Percentiles rank a stretch among this genome's conserved stretches.
phyloP scores from a whole-genome alignment of 169 alveolate species.

The Plasmodium relictum region DNA sequence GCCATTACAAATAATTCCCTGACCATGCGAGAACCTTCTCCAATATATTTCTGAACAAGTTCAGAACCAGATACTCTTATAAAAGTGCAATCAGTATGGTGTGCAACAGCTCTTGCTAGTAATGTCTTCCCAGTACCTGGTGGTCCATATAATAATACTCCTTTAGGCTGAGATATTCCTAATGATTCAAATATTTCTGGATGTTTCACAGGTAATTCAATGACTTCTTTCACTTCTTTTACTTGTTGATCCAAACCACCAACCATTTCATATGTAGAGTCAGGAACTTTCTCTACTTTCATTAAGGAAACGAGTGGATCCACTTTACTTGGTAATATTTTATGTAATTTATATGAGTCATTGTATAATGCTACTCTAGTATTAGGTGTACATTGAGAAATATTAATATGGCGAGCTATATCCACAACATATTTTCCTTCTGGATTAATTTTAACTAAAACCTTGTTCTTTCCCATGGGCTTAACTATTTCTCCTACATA shows the following conservation, averaged over 20 bases:
- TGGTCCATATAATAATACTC: constrained; percentile 93
- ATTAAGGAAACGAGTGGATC: constrained; percentile 99
- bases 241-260: constrained; percentile 99
- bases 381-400: constrained; percentile 94
- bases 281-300: constrained; percentile 99
- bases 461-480: constrained; percentile 98
- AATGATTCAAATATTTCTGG: constrained; percentile 99
- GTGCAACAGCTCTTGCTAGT: constrained; percentile 99
- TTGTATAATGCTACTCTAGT: constrained; percentile 94
- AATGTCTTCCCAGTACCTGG: constrained; percentile 95
- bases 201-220: constrained; percentile 99
- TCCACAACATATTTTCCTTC: constrained; percentile 99
- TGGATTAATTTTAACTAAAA: constrained; percentile 96
- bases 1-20: constrained; percentile 98
- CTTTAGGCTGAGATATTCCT: constrained; percentile 98
- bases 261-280: constrained; percentile 98
- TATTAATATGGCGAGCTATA: constrained; percentile 91
- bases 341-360: constrained; percentile 95
- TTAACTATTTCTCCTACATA: constrained; percentile 99
- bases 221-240: constrained; percentile 99
- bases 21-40: constrained; percentile 99
- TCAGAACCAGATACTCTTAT: constrained; percentile 99
- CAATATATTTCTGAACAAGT: constrained; percentile 99
- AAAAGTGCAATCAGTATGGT: constrained; percentile 99
- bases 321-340: constrained; percentile 97